Conservation (phyloP, 257 asterid species). For the Solanum chmielewskii region DNA sequence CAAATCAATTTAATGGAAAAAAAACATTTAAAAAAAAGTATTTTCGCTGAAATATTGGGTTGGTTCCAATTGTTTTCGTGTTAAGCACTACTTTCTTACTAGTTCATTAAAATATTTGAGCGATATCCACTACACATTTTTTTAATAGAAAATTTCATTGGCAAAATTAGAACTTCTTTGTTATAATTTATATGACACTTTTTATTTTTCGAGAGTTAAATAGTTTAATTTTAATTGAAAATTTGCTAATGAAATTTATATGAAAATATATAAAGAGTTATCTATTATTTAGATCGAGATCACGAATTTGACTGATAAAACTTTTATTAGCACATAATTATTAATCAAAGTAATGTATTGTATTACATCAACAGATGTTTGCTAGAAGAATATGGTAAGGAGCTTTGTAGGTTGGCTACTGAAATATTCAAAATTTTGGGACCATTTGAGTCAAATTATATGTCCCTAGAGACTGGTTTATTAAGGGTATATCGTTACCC, state of each 20-base stretch:
- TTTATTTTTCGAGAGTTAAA: no score
- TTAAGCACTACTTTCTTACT: not conserved
- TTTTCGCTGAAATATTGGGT: not conserved
- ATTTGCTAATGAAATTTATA: no score
- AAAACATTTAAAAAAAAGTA: no score
- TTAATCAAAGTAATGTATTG: not conserved
- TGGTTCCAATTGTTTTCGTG: not conserved
- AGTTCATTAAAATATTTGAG: not conserved
- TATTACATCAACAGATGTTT: slow-evolving; percentile 22
- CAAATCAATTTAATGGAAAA: no score
- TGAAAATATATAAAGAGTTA: no score
- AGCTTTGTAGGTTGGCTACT: slow-evolving; percentile 46
- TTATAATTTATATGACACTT: no score
- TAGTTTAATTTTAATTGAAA: no score
- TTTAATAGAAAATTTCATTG: no score
- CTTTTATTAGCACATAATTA: not conserved
- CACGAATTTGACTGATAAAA: not conserved
- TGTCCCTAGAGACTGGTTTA: slow-evolving; percentile 44
- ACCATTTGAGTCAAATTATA: slow-evolving; percentile 7
- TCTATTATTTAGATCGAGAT: no score
- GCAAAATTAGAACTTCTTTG: no score
- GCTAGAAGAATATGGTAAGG: slow-evolving; percentile 56
- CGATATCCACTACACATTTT: not conserved
- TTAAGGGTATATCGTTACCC: slow-evolving; percentile 81
- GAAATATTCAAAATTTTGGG: slow-evolving; percentile 36